Percentiles rank a stretch among this genome's conserved stretches.
Evolutionary conservation across 345 rosid species (phyloP).

Genomic region (Microcos paniculata): DNA sequence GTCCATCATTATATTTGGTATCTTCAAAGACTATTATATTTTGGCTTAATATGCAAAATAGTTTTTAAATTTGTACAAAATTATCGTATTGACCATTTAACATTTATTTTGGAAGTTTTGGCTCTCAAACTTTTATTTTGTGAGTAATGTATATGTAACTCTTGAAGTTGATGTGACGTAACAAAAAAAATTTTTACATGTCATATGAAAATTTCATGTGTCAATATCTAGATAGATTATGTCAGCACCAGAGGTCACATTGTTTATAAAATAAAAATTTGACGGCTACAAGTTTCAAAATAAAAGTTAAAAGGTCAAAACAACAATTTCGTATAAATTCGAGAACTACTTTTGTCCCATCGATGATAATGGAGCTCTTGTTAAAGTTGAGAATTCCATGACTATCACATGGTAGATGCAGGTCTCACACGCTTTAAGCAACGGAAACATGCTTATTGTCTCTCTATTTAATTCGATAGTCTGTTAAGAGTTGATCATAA

Average conservation of each 20-base stretch:
- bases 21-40: neutral
- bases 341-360: neutral
- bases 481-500: neutral
- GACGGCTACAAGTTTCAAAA: no score
- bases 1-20: neutral
- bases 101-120: no score
- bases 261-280: no score
- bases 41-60: no score
- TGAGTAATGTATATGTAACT: no score
- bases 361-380: neutral
- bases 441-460: neutral
- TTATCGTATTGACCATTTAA: no score
- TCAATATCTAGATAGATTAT: neutral
- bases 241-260: no score
- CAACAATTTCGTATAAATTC: no score
- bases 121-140: no score
- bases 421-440: neutral
- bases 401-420: neutral
- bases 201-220: neutral
- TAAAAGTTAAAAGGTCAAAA: no score
- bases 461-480: neutral
- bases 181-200: neutral
- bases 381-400: neutral
- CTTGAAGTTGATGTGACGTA: no score
- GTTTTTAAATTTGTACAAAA: no score